phyloP scores from a whole-genome alignment of 1,284 basidiomycete genomes.

The Fomitopsis pinicola region DNA sequence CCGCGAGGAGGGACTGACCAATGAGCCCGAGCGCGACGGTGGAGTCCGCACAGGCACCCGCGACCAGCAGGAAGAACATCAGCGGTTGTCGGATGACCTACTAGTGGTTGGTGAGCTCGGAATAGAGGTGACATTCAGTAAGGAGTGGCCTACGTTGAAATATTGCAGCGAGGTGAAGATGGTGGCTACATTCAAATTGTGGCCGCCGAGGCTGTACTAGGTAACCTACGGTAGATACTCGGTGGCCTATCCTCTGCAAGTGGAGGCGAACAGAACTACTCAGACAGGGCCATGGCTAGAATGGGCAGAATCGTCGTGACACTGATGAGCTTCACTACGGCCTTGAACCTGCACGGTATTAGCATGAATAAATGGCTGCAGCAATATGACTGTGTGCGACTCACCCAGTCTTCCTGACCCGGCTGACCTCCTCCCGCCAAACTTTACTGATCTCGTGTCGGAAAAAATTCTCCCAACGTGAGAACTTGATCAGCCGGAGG shows the following conservation, averaged over 20 bases:
- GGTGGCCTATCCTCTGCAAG: no score
- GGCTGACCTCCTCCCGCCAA: constrained; percentile 48
- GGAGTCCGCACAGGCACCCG: constrained; percentile 52
- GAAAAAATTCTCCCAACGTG: constrained; percentile 66
- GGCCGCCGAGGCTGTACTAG: constrained; percentile 61
- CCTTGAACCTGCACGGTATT: constrained; percentile 31
- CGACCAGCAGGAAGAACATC: constrained; percentile 46
- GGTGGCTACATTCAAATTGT: constrained; percentile 60
- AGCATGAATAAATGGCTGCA: no score
- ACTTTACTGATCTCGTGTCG: constrained; percentile 45
- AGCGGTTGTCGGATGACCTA: constrained; percentile 53
- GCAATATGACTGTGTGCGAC: constrained; percentile 16
- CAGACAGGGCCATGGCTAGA: constrained; percentile 66
- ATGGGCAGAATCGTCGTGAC: constrained; percentile 60
- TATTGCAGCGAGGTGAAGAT: constrained; percentile 75
- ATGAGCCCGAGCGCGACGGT: constrained; percentile 61
- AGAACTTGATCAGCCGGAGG: constrained; percentile 56
- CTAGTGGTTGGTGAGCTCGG: constrained; percentile 14
- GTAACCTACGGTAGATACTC: constrained; percentile 44
- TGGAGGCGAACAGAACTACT: constrained; percentile 14
- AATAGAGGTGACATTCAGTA: neutral
- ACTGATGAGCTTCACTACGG: constrained; percentile 51
- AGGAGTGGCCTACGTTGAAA: constrained; percentile 55
- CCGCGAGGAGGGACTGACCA: constrained; percentile 47
- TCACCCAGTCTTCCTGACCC: constrained; percentile 46